phyloP scores from a whole-genome alignment of 371 early-diverging fungal species.

The Mucor piriformis region DNA sequence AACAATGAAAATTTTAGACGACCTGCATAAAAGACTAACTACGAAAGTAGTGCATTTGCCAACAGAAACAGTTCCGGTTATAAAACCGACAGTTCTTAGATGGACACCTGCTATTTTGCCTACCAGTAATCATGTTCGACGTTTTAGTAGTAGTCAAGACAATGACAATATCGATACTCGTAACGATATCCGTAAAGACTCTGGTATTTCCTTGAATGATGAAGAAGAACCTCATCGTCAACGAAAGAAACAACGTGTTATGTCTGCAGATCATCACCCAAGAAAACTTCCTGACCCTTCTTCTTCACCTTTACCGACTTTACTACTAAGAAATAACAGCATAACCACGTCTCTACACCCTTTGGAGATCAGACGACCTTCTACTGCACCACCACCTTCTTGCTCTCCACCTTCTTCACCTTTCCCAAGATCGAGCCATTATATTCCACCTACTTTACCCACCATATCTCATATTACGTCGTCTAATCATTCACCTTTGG shows the following conservation, averaged over 20 bases:
- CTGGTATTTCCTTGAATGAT: constrained; percentile 37
- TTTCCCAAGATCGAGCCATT: neutral
- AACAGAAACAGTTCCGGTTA: constrained; percentile 31
- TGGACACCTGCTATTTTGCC: constrained; percentile 33
- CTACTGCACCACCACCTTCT: constrained; percentile 19
- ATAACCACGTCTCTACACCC: constrained; percentile 22
- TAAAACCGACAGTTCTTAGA: constrained; percentile 46
- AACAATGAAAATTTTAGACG: constrained; percentile 2
- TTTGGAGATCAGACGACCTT: constrained; percentile 24
- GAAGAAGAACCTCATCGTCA: constrained; percentile 22
- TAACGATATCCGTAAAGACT: constrained; percentile 37
- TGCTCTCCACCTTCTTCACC: constrained; percentile 20
- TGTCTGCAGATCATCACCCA: constrained; percentile 34
- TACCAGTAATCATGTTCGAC: constrained; percentile 6
- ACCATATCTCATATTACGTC: constrained; percentile 24
- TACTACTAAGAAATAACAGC: constrained; percentile 13
- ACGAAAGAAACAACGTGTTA: constrained; percentile 40
- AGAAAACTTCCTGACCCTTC: constrained; percentile 36
- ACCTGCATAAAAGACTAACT: constrained; percentile 2
- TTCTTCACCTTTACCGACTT: constrained; percentile 22
- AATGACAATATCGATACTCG: neutral
- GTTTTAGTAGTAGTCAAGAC: neutral
- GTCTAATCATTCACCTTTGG: neutral
- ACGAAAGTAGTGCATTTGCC: neutral
- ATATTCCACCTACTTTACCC: constrained; percentile 15